Evolutionary conservation across 2,329 filamentous ascomycete species (phyloP).

Genomic region (Paradendryphiella salina): DNA sequence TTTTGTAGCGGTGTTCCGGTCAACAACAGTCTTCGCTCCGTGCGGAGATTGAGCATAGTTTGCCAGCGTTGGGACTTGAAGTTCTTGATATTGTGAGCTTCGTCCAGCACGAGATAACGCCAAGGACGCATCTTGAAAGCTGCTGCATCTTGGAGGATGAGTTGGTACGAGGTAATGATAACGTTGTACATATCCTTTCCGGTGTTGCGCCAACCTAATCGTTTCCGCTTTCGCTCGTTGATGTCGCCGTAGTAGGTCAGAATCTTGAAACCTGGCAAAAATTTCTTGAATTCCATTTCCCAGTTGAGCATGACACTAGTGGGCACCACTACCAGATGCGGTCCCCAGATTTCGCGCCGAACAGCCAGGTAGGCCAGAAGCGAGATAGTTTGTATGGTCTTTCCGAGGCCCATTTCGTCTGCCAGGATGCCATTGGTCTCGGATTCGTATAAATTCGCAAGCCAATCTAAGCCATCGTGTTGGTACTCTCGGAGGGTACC

Average conservation of each 20-base stretch:
- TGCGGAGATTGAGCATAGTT: constrained; percentile 90
- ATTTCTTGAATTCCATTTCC: constrained; percentile 99
- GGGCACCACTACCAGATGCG: constrained; percentile 92
- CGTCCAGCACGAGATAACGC: constrained; percentile 98
- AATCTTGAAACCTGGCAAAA: constrained; percentile 96
- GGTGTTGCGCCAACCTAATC: constrained; percentile 89
- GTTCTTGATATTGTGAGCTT: constrained; percentile 99
- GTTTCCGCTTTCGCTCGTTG: constrained; percentile 88
- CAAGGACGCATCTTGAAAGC: constrained; percentile 90
- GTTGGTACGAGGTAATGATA: constrained; percentile 95
- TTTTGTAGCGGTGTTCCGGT: constrained; percentile 97
- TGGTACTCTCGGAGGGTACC: constrained; percentile 94
- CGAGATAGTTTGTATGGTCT: constrained; percentile 97
- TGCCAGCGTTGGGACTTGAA: constrained; percentile 98
- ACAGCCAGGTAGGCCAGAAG: constrained; percentile 90
- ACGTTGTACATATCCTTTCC: constrained; percentile 83
- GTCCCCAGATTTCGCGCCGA: constrained; percentile 89
- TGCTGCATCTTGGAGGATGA: constrained; percentile 90
- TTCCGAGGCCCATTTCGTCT: constrained; percentile 97
- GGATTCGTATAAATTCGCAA: constrained; percentile 87
- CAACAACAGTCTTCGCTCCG: constrained; percentile 79
- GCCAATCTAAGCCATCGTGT: constrained; percentile 95
- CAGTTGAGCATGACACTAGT: constrained; percentile 99
- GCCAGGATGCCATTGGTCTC: constrained; percentile 94
- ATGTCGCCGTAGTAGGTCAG: constrained; percentile 94